A percentile compares a stretch with the other conserved stretches of the same genome.
Evolutionary conservation across 345 rosid genomes (phyloP).

Genomic region (Citrus sp.): DNA sequence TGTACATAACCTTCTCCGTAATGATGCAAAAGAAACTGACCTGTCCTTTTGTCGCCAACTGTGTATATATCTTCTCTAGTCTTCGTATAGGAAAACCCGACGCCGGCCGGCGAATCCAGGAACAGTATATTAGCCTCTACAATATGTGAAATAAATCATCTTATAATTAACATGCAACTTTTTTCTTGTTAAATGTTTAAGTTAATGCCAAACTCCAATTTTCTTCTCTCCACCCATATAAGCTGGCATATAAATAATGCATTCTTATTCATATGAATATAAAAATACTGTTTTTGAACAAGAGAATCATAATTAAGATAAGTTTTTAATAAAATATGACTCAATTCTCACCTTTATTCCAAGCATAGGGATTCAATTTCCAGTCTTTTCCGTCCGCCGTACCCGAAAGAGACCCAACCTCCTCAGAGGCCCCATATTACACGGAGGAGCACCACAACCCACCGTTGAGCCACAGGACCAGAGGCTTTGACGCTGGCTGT

Average conservation of each 20-base stretch:
- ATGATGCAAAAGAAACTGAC: conserved; percentile 17
- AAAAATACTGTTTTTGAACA: too few relatives aligned
- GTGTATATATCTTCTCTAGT: conserved; percentile 45
- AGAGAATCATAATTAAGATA: too few relatives aligned
- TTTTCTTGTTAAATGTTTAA: too few relatives aligned
- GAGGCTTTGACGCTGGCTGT: conserved; percentile 36
- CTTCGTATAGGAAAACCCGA: conserved; percentile 82
- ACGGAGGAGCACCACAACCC: conserved; percentile 93
- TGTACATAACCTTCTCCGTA: background rate
- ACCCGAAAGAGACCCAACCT: conserved; percentile 89
- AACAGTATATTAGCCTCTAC: conserved; percentile 79
- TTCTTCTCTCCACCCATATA: too few relatives aligned
- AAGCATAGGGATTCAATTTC: conserved; percentile 53
- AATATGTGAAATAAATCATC: background rate
- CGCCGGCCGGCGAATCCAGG: conserved; percentile 90
- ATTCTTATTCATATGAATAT: too few relatives aligned
- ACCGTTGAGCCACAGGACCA: conserved; percentile 84
- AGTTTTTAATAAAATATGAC: background rate
- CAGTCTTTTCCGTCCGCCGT: conserved; percentile 51
- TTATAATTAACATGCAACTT: background rate
- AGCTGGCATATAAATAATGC: too few relatives aligned
- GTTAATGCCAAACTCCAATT: too few relatives aligned
- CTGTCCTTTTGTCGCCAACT: conserved; percentile 82
- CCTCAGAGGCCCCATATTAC: conserved; percentile 85
- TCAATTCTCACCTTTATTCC: conserved; percentile 59